Conservation (phyloP, 352 stramenopile genomes). For the Phytophthora cactorum region DNA sequence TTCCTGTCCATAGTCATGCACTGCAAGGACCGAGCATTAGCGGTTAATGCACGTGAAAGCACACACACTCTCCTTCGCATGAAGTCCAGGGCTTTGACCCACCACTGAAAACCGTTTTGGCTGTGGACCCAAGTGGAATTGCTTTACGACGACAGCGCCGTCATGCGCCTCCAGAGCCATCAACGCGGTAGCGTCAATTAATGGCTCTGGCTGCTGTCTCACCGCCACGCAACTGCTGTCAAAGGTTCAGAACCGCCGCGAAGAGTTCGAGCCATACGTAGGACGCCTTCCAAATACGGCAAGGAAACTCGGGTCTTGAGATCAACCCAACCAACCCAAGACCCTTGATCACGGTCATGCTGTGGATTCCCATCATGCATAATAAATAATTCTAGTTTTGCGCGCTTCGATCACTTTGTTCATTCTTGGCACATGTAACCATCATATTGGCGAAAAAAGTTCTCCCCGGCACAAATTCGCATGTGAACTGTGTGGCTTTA, state of each 20-base stretch:
- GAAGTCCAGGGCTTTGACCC: background rate
- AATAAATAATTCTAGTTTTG: too few species aligned
- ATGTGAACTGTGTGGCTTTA: too few species aligned
- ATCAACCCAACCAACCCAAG: too few species aligned
- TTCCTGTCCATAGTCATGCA: constrained; percentile 13
- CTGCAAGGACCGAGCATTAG: background rate
- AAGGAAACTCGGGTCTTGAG: constrained; percentile 1
- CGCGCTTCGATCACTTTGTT: too few species aligned
- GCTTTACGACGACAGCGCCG: constrained; percentile 2
- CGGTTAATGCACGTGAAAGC: background rate
- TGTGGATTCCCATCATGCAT: too few species aligned
- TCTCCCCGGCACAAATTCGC: too few species aligned
- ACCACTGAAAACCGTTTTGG: background rate
- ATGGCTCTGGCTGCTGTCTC: constrained; percentile 1
- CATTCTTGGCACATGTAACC: too few species aligned
- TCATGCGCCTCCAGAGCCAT: background rate
- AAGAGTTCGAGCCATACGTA: background rate
- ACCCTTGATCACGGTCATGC: too few species aligned
- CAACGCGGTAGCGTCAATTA: constrained; percentile 8
- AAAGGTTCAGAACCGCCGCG: constrained; percentile 4
- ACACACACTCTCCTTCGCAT: constrained; percentile 6
- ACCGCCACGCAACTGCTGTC: background rate
- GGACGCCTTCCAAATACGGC: background rate
- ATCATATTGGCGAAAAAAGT: too few species aligned
- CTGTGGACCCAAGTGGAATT: background rate